Conservation (phyloP, 208 protist species). For the Endotrypanum monterogeii region DNA sequence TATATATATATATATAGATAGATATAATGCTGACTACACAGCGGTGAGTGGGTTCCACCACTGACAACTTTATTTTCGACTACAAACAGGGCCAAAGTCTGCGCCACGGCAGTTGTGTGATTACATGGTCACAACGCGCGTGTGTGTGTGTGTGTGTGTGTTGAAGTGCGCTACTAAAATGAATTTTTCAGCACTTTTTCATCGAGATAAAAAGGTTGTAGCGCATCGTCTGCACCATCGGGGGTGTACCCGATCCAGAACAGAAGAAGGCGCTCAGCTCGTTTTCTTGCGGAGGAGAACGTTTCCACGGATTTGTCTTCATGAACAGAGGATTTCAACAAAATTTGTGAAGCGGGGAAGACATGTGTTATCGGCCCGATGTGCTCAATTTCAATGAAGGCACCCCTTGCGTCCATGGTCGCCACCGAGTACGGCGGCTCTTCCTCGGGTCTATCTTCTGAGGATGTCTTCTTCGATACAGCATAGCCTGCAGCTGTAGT, state of each 20-base stretch:
- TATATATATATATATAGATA: too few relatives aligned
- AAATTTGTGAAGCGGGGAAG: slow-evolving; percentile 14
- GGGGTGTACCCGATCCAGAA: slow-evolving; percentile 86
- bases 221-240: slow-evolving; percentile 29
- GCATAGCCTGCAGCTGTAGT: too few relatives aligned
- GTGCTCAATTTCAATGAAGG: slow-evolving; percentile 33
- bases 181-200: slow-evolving; percentile 6
- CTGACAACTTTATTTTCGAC: neutral
- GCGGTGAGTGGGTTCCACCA: neutral
- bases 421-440: neutral
- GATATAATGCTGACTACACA: too few relatives aligned
- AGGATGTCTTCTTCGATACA: neutral
- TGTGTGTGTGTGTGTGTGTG: neutral
- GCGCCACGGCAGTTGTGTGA: neutral
- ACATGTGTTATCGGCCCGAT: slow-evolving; percentile 17
- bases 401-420: neutral
- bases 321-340: neutral
- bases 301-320: neutral
- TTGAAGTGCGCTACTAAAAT: neutral
- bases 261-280: slow-evolving; percentile 60
- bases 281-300: slow-evolving; percentile 8
- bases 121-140: neutral
- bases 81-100: neutral
- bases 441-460: neutral
- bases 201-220: slow-evolving; percentile 74